Percentiles rank a stretch among this genome's conserved stretches.
Conservation (phyloP, 2,329 filamentous ascomycete species). For the Monosporascus sp. region DNA sequence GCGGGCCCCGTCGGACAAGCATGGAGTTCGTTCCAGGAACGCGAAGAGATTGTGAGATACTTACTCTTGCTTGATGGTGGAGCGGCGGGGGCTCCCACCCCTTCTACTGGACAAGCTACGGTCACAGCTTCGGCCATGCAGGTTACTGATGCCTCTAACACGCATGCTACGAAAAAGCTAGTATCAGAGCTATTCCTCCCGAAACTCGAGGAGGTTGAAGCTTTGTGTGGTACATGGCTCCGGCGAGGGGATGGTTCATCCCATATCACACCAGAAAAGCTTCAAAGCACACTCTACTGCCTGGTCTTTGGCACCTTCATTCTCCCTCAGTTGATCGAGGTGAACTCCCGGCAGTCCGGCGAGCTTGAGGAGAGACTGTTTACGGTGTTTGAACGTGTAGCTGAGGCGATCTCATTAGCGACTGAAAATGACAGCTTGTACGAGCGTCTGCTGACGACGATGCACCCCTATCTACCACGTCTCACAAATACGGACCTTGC, state of each 20-base stretch:
- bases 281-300: conserved; percentile 47
- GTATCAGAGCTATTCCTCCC: conserved; percentile 49
- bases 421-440: conserved; percentile 41
- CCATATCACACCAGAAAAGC: conserved; percentile 47
- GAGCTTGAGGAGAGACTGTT: conserved; percentile 42
- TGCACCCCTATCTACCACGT: conserved; percentile 42
- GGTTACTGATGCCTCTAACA: conserved; percentile 29
- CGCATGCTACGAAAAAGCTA: conserved; percentile 43
- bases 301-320: conserved; percentile 41
- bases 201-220: conserved; percentile 45
- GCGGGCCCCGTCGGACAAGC: conserved; percentile 44
- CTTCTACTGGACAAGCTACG: conserved; percentile 1
- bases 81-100: conserved; percentile 3
- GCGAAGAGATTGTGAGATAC: conserved; percentile 45
- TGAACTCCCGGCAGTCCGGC: conserved; percentile 43
- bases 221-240: conserved; percentile 43
- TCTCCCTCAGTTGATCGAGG: conserved; percentile 40
- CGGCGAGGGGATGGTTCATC: conserved; percentile 38
- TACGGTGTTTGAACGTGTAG: conserved; percentile 34
- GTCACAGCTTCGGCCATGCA: conserved; percentile 10
- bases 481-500: conserved; percentile 33
- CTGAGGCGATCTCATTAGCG: conserved; percentile 36
- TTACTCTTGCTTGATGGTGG: conserved; percentile 45
- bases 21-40: conserved; percentile 39
- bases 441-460: conserved; percentile 39